Evolutionary conservation across 169 alveolate species (phyloP).

Genomic region (Plasmodium yoelii): DNA sequence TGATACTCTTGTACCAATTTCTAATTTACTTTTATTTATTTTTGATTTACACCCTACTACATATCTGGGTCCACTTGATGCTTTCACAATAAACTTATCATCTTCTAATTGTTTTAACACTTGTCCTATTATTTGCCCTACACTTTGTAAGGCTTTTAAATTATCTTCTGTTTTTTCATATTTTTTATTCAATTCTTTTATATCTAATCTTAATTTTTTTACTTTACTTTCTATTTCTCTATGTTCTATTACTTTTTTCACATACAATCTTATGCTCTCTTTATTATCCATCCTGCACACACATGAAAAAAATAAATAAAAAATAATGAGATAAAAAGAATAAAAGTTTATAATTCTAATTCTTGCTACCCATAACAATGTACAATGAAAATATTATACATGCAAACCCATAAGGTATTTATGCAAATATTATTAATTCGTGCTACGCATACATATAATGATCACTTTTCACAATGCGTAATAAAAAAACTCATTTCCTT

Average conservation of each 20-base stretch:
- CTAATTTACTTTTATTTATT: constrained; percentile 92
- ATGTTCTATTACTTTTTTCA: constrained; percentile 82
- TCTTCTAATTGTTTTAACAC: constrained; percentile 94
- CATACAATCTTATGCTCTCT: constrained; percentile 72
- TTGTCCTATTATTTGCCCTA: constrained; percentile 99
- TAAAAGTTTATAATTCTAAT: background rate
- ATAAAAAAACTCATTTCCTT: too few relatives aligned
- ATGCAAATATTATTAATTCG: too few relatives aligned
- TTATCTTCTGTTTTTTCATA: constrained; percentile 97
- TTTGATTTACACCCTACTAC: constrained; percentile 97
- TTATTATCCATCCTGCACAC: constrained; percentile 66
- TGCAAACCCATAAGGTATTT: too few relatives aligned
- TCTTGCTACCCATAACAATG: background rate
- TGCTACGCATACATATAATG: too few relatives aligned
- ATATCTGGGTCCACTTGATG: constrained; percentile 97
- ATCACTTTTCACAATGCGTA: too few relatives aligned
- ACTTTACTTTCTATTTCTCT: constrained; percentile 81
- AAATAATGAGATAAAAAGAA: background rate
- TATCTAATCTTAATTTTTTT: constrained; percentile 81
- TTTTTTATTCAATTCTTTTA: constrained; percentile 85
- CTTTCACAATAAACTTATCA: constrained; percentile 96
- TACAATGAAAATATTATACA: too few relatives aligned
- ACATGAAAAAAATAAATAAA: background rate
- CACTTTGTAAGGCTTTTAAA: constrained; percentile 96
- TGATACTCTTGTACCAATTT: constrained; percentile 98